Base-by-base conservation (phyloP, 257 asterid species). In the Solanum tarijense region DNA sequence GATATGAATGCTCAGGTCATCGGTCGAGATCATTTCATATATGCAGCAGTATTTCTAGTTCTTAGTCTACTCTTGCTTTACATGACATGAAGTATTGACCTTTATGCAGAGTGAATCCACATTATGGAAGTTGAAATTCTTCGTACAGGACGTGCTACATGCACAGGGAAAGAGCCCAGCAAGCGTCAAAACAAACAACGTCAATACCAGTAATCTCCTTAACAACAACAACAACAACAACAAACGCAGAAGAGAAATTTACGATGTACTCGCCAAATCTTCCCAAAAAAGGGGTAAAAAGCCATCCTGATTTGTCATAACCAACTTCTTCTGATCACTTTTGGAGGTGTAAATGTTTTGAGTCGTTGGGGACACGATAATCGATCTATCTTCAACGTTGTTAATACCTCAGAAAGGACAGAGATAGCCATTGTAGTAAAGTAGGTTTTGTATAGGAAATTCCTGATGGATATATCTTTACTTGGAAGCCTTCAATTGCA, bases 1-100 rank as follows among this genome's bases (percentile, higher is more conserved):
- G 94, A 95, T 93, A 94, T 96, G 78, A 98, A 95, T 31, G 93
- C 93, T 72, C 99, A 94, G 99, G 99, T 96, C 38, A 31, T 81
- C 68, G 36, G 21, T 35, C 43, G 3, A 6, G 66, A 38, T 85
- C 62, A 68, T 65, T 81, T 32, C 69, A 5, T 14, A 69, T 86
- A 34, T 86, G 12, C 85, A 16, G 36, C 6, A n/a, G n/a, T n/a
- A 10, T 83, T 34, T 83, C 46, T 74, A 68, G 55, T n/a, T 68
- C 43, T 66, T 35, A 32, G 18, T 43, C 46, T 60, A 36, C 48
- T 82, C 41, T 62, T 48, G 65, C 75, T 72, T 21, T 65, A 13
- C 32, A 73, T 43, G 46, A 71, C 52, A 18, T 2, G 20, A 23
- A 16, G 27, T 85, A 81, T 20, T 21, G 75, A 29, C 48, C 52